Evolutionary conservation across 2,329 filamentous ascomycete genomes (phyloP).

Genomic region (Verticillium albo-atrum): DNA sequence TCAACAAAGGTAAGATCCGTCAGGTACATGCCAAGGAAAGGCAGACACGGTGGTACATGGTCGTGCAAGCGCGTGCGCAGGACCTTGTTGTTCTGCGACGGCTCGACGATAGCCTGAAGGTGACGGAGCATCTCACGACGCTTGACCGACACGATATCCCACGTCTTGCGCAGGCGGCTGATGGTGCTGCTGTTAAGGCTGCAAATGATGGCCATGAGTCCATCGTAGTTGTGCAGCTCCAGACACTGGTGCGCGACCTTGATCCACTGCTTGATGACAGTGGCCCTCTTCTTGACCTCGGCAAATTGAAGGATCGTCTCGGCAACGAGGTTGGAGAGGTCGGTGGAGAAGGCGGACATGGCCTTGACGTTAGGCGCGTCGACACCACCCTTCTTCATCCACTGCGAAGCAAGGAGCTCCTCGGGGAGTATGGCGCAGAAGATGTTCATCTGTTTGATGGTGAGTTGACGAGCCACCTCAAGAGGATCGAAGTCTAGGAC

Average conservation of each 20-base stretch:
- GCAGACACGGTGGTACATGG: conserved; percentile 86
- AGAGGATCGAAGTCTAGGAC: conserved; percentile 89
- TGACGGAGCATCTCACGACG: conserved; percentile 75
- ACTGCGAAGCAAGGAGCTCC: conserved; percentile 86
- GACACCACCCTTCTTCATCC: conserved; percentile 82
- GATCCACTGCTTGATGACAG: conserved; percentile 95
- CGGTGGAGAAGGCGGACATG: conserved; percentile 89
- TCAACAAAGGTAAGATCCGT: conserved; percentile 96
- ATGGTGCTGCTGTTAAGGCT: conserved; percentile 91
- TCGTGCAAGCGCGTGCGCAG: conserved; percentile 79
- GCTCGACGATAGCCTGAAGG: conserved; percentile 81
- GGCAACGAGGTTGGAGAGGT: conserved; percentile 86
- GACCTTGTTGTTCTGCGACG: conserved; percentile 84
- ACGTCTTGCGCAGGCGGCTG: conserved; percentile 80
- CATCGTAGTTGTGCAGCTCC: conserved; percentile 92
- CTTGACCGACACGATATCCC: conserved; percentile 82
- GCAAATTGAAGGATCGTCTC: conserved; percentile 84
- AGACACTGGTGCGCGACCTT: conserved; percentile 86
- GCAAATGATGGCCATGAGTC: conserved; percentile 94
- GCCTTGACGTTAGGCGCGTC: conserved; percentile 86
- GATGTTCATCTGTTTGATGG: conserved; percentile 83
- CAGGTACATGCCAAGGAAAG: conserved; percentile 93
- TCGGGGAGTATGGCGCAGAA: conserved; percentile 92
- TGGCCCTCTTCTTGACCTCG: conserved; percentile 89
- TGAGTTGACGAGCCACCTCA: conserved; percentile 88